These are phyloP conservation scores for Gypsophila paniculata DNA, from an alignment of 179 eudicot genomes.

Conservation along the genomic window DNA sequence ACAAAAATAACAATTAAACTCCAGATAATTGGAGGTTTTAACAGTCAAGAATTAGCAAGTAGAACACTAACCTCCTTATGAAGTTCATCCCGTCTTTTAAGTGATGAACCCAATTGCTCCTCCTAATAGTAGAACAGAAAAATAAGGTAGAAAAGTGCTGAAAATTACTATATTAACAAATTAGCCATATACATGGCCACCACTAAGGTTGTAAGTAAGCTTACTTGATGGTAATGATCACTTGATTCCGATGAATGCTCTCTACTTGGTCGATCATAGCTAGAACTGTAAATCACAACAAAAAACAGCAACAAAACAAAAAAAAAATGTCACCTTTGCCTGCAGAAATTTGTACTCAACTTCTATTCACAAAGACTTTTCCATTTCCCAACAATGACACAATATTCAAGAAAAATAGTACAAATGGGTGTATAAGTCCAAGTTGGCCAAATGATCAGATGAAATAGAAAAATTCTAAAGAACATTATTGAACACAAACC, in stretches of 20 bases:
- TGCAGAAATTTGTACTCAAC: constrained; percentile 1
- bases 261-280: constrained; percentile 41
- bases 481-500: not conserved
- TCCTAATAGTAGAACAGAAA: constrained; percentile 35
- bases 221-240: constrained; percentile 49
- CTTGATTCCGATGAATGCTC: constrained; percentile 59
- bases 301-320: constrained; percentile 10
- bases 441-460: not conserved
- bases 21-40: too few species aligned
- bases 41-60: too few species aligned
- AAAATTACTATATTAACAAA: not conserved
- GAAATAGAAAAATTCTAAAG: not conserved
- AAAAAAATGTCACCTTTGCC: not conserved
- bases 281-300: constrained; percentile 36
- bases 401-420: not conserved
- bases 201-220: constrained; percentile 15
- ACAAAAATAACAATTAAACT: too few species aligned
- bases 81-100: constrained; percentile 57
- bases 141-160: constrained; percentile 9
- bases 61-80: constrained; percentile 54
- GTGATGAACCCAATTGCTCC: constrained; percentile 41
- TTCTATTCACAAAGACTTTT: not conserved
- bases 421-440: constrained; percentile 2
- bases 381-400: constrained; percentile 2
- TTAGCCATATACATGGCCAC: not conserved